Base-by-base conservation (phyloP, 352 stramenopile genomes). In the Pythium periplocum region DNA sequence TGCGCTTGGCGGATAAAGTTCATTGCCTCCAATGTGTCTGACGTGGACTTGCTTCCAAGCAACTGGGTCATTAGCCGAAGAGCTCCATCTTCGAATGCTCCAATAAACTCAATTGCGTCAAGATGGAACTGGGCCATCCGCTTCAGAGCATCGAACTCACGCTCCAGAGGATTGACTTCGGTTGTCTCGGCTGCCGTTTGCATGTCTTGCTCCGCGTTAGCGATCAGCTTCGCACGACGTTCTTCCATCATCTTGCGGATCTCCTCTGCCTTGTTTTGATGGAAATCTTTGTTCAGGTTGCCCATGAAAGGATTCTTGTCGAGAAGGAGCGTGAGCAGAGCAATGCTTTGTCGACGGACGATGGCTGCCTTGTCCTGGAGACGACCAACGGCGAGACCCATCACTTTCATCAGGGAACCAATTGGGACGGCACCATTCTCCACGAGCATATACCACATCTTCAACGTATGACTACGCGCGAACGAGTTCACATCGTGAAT, bases 251-350 rank as follows among this genome's bases (percentile, higher is more conserved):
- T 64, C 34, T 79, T 62, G 10, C 85, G 71, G 4, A 95, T 59
- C 47, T 91, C 77, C n/a, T 72, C 55, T 32, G 91, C 79, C 59
- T 97, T 96, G 38, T 69, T 63, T 34, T 68, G 56, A 57, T 97
- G 97, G 9, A 85, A 93, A 17, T 78, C 46, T 35, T 68, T 69
- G 43, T 98, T 75, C 6, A 98, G 67, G 44, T 90, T 87, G 11
- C 85, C 88, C 78, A 96, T 93, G 62, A 94, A 98, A 7, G 94
- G 96, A 60, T 98, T 98, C 54, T 91, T 95, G 63, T 97, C 87
- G 4, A 98, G 59, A 37, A 98, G 48, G 12, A 80, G 59, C n/a
- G 82, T 96, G 4, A 98, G 67, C 35, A 98, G 65, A 62, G 93
- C 58, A 44, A 92, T 78, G 11, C 71, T 88, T 35, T 95, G 84